Conservation (phyloP, 1,139 yeast species). For the Scheffersomyces quercinus region DNA sequence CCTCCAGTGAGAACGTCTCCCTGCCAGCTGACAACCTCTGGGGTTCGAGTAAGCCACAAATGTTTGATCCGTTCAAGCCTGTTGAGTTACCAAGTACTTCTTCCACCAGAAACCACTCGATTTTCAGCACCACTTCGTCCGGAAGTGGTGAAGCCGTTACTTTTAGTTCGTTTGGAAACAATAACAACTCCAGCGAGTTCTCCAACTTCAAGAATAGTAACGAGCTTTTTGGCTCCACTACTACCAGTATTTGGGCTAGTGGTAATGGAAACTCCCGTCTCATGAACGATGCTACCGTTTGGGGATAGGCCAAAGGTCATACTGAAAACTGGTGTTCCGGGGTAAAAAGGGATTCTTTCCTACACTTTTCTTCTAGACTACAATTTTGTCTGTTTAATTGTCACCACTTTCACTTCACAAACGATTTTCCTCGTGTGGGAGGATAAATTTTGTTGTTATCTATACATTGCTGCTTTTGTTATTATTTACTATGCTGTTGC, state of each 20-base stretch:
- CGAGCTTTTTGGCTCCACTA: slow-evolving; percentile 2
- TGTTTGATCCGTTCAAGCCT: slow-evolving; percentile 26
- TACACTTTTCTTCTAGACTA: too few species aligned
- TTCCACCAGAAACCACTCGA: not conserved
- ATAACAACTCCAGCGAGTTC: slow-evolving; percentile 1
- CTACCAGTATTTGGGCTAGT: slow-evolving; percentile 11
- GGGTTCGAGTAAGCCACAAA: slow-evolving; percentile 10
- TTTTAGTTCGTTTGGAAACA: slow-evolving; percentile 6
- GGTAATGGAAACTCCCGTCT: slow-evolving; percentile 3
- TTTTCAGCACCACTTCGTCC: not conserved
- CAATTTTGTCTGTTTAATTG: not conserved
- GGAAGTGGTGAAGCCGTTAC: not conserved
- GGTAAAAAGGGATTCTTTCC: too few species aligned
- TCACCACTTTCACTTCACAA: not conserved
- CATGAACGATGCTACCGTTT: slow-evolving; percentile 19
- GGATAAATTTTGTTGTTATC: not conserved
- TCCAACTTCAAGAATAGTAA: slow-evolving; percentile 5
- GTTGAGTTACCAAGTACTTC: slow-evolving; percentile 10
- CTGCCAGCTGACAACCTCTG: slow-evolving; percentile 11
- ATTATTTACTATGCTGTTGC: not conserved
- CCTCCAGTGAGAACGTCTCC: slow-evolving; percentile 2
- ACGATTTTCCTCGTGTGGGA: not conserved
- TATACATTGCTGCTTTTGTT: not conserved
- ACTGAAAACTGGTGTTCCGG: too few species aligned
- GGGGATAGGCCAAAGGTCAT: slow-evolving; percentile 14